phyloP scores from a whole-genome alignment of 495 filamentous ascomycete genomes.

The Aspergillus sclerotiicarbonarius region DNA sequence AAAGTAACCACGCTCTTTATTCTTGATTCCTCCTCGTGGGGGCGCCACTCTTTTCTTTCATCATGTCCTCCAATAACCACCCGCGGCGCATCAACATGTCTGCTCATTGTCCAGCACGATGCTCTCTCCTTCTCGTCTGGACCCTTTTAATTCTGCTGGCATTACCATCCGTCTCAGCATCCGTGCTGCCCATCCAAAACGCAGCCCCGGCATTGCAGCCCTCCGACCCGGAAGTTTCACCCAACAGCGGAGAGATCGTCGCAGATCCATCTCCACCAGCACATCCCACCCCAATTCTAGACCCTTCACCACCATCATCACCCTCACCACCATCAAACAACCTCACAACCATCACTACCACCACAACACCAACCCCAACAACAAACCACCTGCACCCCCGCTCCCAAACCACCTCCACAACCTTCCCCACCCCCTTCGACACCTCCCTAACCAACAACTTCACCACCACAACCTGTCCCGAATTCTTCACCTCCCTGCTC shows the following conservation, averaged over 20 bases:
- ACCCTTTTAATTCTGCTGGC: not conserved
- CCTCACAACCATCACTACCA: not conserved
- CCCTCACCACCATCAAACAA: constrained; percentile 1
- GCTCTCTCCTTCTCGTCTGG: constrained; percentile 8
- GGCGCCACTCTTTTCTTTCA: constrained; percentile 24
- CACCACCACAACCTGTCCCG: constrained; percentile 56
- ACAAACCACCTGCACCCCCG: constrained; percentile 1
- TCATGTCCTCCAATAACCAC: not conserved
- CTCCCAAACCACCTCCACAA: constrained; percentile 21
- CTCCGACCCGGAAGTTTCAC: not conserved
- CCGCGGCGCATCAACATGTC: not conserved
- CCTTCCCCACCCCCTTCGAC: constrained; percentile 71
- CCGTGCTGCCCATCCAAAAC: not conserved
- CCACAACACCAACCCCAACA: not conserved
- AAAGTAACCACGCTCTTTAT: not conserved
- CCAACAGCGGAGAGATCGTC: constrained; percentile 2
- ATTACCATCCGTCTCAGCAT: not conserved
- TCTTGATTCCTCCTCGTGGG: constrained; percentile 14
- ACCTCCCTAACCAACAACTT: constrained; percentile 68
- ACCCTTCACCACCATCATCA: constrained; percentile 6
- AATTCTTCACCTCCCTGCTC: constrained; percentile 69
- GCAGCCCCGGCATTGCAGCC: too few species aligned
- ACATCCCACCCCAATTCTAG: not conserved
- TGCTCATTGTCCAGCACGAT: not conserved
- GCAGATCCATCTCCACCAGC: constrained; percentile 5